Base-by-base conservation (phyloP, 106 monocot genomes). In the Acorus calamus region DNA sequence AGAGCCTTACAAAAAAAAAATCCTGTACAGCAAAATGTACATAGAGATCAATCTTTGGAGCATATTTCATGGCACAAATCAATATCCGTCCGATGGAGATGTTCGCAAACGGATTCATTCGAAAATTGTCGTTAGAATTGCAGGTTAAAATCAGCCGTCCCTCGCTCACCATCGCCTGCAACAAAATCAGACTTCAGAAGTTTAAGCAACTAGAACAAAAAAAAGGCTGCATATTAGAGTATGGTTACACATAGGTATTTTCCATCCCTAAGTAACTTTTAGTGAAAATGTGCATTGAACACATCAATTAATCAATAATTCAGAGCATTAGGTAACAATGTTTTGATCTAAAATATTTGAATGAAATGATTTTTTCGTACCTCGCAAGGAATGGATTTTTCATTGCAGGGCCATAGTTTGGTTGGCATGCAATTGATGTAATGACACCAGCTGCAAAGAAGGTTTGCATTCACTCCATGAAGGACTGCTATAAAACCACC, bases 331-430 rank as follows among this genome's bases (percentile, higher is more conserved):
- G 28, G 28, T 28, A 28, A 28, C 28, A 0, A 28, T 28, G 28
- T 28, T 1, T 1, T 28, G 28, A 28, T 28, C 28, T 28, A n/a
- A 28, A 0, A 28, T 28, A 28, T 28, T 28, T 28, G 28, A 0
- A 28, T 28, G 28, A 28, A 28, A 28, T 28, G 28, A 28, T n/a
- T n/a, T 28, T 28, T 28, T 28, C 43, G 50, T 68, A 68, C 74
- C 74, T 74, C 13, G 56, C 74, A 74, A 3, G 49, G 55, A 43
- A 44, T n/a, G 49, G 66, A 42, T 56, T 51, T 50, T 50, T 53
- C 70, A 46, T 69, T 64, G 53, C 78, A 79, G 59, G 53, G 69
- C 78, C 78, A 79, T 55, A 69, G 46, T 58, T 71, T 69, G 52
- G 64, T 66, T 2, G 78, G 73, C 48, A 68, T 14, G 49, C 78